These are phyloP conservation scores for Cutaneotrichosporon curvatum DNA, from an alignment of 1,284 basidiomycete genomes.

Conservation along the genomic window DNA sequence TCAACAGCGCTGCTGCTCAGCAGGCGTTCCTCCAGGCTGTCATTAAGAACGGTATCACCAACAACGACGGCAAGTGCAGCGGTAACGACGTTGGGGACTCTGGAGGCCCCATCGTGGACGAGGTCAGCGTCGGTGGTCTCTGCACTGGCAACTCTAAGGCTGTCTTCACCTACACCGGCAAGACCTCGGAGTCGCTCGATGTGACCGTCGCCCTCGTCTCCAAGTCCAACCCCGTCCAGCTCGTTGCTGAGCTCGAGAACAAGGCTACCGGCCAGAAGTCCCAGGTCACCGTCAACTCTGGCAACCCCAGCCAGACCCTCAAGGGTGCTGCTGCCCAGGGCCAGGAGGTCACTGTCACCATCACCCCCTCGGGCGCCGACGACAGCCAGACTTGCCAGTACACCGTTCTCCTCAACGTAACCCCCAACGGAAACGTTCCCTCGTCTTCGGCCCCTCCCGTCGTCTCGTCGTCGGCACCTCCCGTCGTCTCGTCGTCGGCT, in stretches of 20 bases:
- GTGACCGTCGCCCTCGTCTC: constrained; percentile 5
- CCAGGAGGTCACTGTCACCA: constrained; percentile 2
- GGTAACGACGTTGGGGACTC: constrained; percentile 1
- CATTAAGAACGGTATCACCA: constrained; percentile 11
- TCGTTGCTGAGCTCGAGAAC: constrained; percentile 1
- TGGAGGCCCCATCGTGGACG: not conserved
- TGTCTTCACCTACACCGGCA: constrained; percentile 6
- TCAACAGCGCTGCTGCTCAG: constrained; percentile 1
- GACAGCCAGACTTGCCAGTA: constrained; percentile 6
- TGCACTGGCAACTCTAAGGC: constrained; percentile 5
- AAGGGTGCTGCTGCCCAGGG: not conserved
- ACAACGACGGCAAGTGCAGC: constrained; percentile 9
- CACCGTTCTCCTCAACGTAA: not conserved
- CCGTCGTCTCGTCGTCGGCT: not conserved
- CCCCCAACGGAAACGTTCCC: not conserved
- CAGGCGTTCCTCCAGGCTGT: constrained; percentile 4
- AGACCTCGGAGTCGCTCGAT: constrained; percentile 1
- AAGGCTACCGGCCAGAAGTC: constrained; percentile 4
- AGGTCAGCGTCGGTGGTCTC: constrained; percentile 12
- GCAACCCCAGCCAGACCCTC: not conserved
- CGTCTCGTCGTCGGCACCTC: too few species aligned
- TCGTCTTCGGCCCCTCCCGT: not conserved
- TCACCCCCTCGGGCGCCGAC: constrained; percentile 2
- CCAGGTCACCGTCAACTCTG: constrained; percentile 3
- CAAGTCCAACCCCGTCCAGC: constrained; percentile 6